These are phyloP conservation scores for Vitis hybrid DNA, from an alignment of 177 flowering plant species.

Conservation along the genomic window DNA sequence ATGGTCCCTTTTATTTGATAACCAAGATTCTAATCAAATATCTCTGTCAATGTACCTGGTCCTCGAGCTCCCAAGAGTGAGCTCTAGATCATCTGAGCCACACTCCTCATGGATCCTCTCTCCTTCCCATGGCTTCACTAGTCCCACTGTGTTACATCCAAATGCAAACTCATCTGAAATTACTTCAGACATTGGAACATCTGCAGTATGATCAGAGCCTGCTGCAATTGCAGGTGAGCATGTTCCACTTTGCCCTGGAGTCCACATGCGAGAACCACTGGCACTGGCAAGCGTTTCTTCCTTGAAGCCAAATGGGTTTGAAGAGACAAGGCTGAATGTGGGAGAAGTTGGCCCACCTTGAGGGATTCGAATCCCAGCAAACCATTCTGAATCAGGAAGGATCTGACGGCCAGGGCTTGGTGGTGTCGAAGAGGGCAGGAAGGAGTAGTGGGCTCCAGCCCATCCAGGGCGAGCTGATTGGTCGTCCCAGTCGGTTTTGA, in stretches of 20 bases:
- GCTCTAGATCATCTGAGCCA: constrained; percentile 89
- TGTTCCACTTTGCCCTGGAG: constrained; percentile 94
- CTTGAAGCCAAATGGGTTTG: constrained; percentile 72
- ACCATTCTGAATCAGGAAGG: constrained; percentile 67
- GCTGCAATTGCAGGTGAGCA: constrained; percentile 83
- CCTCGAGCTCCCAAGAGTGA: constrained; percentile 81
- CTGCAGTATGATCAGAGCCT: constrained; percentile 60
- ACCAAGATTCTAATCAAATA: neutral
- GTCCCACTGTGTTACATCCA: constrained; percentile 51
- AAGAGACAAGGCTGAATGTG: constrained; percentile 82
- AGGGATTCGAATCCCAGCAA: constrained; percentile 63
- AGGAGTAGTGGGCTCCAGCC: constrained; percentile 43
- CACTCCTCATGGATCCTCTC: constrained; percentile 94
- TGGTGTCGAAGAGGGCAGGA: constrained; percentile 79
- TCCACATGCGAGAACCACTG: constrained; percentile 84
- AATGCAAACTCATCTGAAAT: constrained; percentile 88
- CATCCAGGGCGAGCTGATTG: constrained; percentile 40
- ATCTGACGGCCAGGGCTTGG: constrained; percentile 84
- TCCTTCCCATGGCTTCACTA: constrained; percentile 97
- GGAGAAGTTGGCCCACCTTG: constrained; percentile 78
- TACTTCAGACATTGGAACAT: constrained; percentile 75
- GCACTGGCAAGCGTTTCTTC: constrained; percentile 42
- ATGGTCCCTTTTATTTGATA: neutral
- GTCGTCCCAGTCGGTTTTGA: constrained; percentile 57
- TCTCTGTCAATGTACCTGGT: constrained; percentile 43